Evolutionary conservation across 2,329 filamentous ascomycete species (phyloP).

Genomic region (Myriosclerotinia duriaeana): DNA sequence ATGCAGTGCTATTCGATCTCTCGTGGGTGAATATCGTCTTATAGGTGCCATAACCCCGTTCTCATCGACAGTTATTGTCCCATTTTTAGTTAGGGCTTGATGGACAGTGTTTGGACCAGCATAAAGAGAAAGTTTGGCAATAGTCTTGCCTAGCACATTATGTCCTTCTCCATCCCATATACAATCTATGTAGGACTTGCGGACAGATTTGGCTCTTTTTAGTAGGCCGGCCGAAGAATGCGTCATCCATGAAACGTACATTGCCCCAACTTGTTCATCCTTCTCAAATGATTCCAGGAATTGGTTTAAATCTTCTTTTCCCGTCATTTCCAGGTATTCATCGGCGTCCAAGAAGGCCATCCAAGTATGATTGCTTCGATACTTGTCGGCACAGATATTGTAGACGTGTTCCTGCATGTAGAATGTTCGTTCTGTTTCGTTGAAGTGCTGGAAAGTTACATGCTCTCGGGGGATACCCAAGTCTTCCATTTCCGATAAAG

Average conservation of each 20-base stretch:
- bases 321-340: constrained; percentile 40
- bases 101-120: constrained; percentile 23
- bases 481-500: constrained; percentile 29
- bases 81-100: constrained; percentile 31
- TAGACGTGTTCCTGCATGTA: constrained; percentile 32
- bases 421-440: constrained; percentile 6
- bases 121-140: constrained; percentile 35
- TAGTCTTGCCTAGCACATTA: constrained; percentile 40
- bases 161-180: constrained; percentile 36
- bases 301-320: constrained; percentile 34
- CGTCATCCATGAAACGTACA: constrained; percentile 41
- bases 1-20: constrained; percentile 39
- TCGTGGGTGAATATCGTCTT: constrained; percentile 36
- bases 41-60: constrained; percentile 31
- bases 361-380: constrained; percentile 40
- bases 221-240: constrained; percentile 40
- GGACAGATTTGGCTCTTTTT: constrained; percentile 33
- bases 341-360: constrained; percentile 40
- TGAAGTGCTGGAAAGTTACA: constrained; percentile 33
- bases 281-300: constrained; percentile 37
- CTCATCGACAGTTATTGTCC: constrained; percentile 35
- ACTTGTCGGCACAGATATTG: constrained; percentile 31
- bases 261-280: constrained; percentile 34
- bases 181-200: constrained; percentile 39
- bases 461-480: constrained; percentile 29